Percentiles rank a stretch among this genome's conserved stretches.
phyloP scores from a whole-genome alignment of 2,329 filamentous ascomycete genomes.

The Leptodontidium sp. region DNA sequence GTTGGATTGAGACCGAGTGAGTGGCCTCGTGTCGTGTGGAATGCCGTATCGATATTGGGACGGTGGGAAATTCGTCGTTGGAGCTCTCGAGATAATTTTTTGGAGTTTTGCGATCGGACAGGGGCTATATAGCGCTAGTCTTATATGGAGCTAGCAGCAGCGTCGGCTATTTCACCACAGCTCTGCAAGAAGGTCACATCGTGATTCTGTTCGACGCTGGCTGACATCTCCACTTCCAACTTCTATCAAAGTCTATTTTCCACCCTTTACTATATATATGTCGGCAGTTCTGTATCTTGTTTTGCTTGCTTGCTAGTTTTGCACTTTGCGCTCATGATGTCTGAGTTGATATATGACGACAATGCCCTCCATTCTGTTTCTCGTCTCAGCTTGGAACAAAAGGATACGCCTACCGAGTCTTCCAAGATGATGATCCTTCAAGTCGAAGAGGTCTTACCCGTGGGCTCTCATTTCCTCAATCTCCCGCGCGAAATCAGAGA shows the following conservation, averaged over 20 bases:
- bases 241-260: constrained; percentile 9
- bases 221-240: constrained; percentile 12
- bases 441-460: constrained; percentile 18
- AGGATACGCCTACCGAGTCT: neutral
- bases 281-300: neutral
- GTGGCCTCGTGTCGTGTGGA: neutral
- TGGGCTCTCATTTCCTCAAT: constrained; percentile 16
- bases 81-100: constrained; percentile 21
- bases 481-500: constrained; percentile 37
- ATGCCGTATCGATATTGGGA: constrained; percentile 13
- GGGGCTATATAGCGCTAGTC: neutral
- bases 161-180: constrained; percentile 5
- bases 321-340: neutral
- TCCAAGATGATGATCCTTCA: constrained; percentile 13
- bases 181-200: neutral
- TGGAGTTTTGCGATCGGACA: constrained; percentile 10
- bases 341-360: neutral
- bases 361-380: neutral
- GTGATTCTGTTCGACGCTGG: no score
- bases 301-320: neutral
- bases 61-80: neutral
- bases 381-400: neutral
- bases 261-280: constrained; percentile 4
- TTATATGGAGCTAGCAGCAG: neutral
- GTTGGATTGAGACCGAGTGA: constrained; percentile 12